These are phyloP conservation scores for Xerocomus minutiporus DNA, from an alignment of 1,284 basidiomycete genomes.

Conservation along the genomic window DNA sequence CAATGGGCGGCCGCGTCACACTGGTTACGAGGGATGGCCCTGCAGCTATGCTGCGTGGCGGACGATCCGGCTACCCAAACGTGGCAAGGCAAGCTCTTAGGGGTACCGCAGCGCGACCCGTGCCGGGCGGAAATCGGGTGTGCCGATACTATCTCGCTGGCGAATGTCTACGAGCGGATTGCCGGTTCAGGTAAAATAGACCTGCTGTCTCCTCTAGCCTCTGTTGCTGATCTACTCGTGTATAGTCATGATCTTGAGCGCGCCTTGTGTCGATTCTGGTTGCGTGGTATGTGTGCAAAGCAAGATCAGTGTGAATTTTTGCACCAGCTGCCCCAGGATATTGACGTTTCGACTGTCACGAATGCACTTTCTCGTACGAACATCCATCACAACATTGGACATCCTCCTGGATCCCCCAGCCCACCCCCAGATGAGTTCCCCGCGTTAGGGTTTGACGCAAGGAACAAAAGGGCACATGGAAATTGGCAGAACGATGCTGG, in stretches of 20 bases:
- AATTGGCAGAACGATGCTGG: conserved; percentile 63
- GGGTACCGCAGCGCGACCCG: conserved; percentile 55
- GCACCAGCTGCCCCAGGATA: conserved; percentile 81
- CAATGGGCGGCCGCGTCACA: conserved; percentile 59
- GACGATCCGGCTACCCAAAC: conserved; percentile 41
- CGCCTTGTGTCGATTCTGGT: conserved; percentile 95
- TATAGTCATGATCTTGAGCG: conserved; percentile 84
- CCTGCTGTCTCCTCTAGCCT: neutral
- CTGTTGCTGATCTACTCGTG: conserved; percentile 14
- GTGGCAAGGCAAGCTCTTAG: conserved; percentile 38
- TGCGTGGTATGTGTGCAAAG: conserved; percentile 93
- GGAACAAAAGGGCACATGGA: conserved; percentile 38
- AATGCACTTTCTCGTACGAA: conserved; percentile 69
- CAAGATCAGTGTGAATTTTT: conserved; percentile 88
- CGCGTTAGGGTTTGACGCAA: conserved; percentile 54
- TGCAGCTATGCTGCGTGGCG: conserved; percentile 37
- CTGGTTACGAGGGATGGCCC: conserved; percentile 52
- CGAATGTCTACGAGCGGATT: conserved; percentile 93
- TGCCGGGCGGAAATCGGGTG: conserved; percentile 61
- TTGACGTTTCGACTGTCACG: conserved; percentile 63
- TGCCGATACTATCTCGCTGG: conserved; percentile 97
- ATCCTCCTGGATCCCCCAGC: conserved; percentile 36
- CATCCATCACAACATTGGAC: conserved; percentile 42
- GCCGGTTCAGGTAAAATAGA: conserved; percentile 82
- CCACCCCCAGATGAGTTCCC: conserved; percentile 84